Percentiles rank a stretch among this genome's conserved stretches.
These are phyloP conservation scores for Oryza meyeriana DNA, from an alignment of 176 grass and related monocot species.

Conservation along the genomic window DNA sequence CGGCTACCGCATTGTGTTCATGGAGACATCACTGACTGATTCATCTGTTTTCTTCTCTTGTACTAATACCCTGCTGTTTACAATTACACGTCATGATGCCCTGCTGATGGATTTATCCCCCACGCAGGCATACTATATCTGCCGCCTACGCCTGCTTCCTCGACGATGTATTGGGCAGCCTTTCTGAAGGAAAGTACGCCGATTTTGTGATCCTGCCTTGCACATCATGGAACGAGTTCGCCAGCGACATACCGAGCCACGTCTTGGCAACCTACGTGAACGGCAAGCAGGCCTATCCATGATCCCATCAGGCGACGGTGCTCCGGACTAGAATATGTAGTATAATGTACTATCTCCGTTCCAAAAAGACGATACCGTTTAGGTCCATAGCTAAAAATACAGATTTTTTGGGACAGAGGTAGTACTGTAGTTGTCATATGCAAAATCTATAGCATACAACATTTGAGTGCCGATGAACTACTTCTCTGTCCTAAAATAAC, in stretches of 20 bases:
- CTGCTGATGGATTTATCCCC: neutral
- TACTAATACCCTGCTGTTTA: neutral
- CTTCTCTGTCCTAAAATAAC: no score
- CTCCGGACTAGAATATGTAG: neutral
- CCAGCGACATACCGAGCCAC: conserved; percentile 21
- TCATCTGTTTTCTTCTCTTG: neutral
- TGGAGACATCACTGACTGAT: neutral
- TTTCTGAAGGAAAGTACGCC: conserved; percentile 69
- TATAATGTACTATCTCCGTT: no score
- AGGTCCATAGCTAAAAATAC: no score
- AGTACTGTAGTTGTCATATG: neutral
- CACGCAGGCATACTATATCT: conserved; percentile 69
- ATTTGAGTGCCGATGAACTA: no score
- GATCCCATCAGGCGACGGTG: neutral
- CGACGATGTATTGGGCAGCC: conserved; percentile 61
- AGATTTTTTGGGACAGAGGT: no score
- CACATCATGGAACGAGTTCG: conserved; percentile 59
- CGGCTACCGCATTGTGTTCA: neutral
- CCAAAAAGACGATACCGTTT: no score
- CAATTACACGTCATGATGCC: neutral
- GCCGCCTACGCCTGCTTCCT: conserved; percentile 82
- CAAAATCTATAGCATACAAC: neutral
- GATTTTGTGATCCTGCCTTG: conserved; percentile 90
- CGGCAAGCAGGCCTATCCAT: conserved; percentile 66
- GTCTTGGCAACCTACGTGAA: conserved; percentile 74